phyloP scores from a whole-genome alignment of 2,329 filamentous ascomycete species.

The Ophiocordyceps camponoti-saundersi region DNA sequence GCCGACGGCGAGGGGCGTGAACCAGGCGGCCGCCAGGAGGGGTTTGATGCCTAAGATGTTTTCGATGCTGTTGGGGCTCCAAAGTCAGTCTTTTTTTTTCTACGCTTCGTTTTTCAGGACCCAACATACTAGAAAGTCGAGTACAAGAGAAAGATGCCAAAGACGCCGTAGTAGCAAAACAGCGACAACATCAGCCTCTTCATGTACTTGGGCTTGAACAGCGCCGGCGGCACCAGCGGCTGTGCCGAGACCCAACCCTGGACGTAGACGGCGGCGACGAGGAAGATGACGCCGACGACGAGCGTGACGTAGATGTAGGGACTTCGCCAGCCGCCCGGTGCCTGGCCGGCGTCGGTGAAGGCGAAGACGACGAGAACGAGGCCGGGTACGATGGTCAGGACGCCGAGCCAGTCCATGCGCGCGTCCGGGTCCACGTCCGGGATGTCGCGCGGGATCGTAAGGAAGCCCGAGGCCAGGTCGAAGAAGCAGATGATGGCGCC shows the following conservation, averaged over 20 bases:
- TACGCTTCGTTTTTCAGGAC: not conserved
- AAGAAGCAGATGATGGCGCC: constrained; percentile 29
- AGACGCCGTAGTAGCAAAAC: constrained; percentile 50
- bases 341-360: constrained; percentile 56
- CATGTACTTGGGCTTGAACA: constrained; percentile 58
- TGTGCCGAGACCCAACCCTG: constrained; percentile 53
- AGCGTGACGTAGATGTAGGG: constrained; percentile 55
- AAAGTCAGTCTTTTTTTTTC: not conserved
- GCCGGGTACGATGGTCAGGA: constrained; percentile 42
- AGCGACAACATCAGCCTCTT: constrained; percentile 41
- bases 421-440: constrained; percentile 8
- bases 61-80: constrained; percentile 28
- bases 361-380: constrained; percentile 57
- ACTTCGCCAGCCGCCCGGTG: constrained; percentile 52
- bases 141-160: constrained; percentile 55
- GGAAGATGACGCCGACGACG: constrained; percentile 40
- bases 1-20: constrained; percentile 47
- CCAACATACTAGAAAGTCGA: constrained; percentile 44
- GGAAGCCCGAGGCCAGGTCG: constrained; percentile 24
- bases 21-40: constrained; percentile 51
- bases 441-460: constrained; percentile 21
- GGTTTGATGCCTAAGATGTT: constrained; percentile 40
- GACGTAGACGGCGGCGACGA: constrained; percentile 47
- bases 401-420: constrained; percentile 54
- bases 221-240: constrained; percentile 51